Evolutionary conservation across 805 yeast species (phyloP), one percentile per base, ranked within the genome.

Genomic region (Pichia nakasei): DNA sequence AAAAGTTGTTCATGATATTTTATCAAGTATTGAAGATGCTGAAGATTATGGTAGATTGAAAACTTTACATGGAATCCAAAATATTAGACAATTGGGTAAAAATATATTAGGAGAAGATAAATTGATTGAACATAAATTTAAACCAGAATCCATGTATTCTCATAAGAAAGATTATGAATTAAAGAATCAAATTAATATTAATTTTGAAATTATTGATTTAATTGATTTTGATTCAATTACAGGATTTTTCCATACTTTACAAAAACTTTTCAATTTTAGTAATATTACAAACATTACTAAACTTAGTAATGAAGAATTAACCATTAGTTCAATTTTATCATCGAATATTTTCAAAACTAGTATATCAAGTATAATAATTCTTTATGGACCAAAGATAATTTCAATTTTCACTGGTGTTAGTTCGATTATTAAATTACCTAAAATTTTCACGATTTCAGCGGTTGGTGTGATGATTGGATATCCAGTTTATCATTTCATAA

Each of bases 131-230:
- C 75, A 79, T 42, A 71, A 70, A 9, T 86, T 86, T 59, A 74
- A 82, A 46, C 73, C 83, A 9, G 80, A 78, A 24, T 72, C 83
- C 34, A 93, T 93, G 97, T 91, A 88, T 55, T 76, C 87, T 2
- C 78, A 87, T 52, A 72, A 72, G 45, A 75, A 72, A 34, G 96
- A 93, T 54, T 75, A 81, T 49, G 70, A 73, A 34, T 67, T 89
- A 22, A 69, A 75, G 39, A 76, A 76, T 22, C 72, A 75, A 19
- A 71, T 91, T 18, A 75, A 81, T 13, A 36, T 85, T 4, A 44
- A 68, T 13, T 81, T 88, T 53, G 68, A 89, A 55, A 93, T 88
- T 50, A 69, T 91, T 21, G 76, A 82, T 12, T 35, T 85, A 5
- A 43, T 69, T n/a, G 97, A 93, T 63, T 80, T 88, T 52, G 68